Evolutionary conservation across 768 basidiomycete species (phyloP).

Genomic region (Lyophyllum atratum): DNA sequence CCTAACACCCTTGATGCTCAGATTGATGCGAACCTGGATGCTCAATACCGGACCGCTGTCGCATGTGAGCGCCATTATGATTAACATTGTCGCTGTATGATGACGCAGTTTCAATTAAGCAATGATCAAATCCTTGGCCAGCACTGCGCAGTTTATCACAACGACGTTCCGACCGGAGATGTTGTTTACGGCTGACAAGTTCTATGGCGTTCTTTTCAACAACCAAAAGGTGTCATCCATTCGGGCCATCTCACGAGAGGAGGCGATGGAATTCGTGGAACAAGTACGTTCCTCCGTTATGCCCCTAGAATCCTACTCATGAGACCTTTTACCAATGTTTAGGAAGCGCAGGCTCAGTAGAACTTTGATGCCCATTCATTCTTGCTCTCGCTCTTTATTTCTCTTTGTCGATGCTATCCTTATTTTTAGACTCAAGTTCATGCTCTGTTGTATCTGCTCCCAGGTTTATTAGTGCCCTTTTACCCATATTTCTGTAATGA

Average conservation of each 20-base stretch:
- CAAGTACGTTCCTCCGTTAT: constrained; percentile 47
- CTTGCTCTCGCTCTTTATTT: not conserved
- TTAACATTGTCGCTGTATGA: not conserved
- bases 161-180: constrained; percentile 99
- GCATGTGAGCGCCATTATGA: constrained; percentile 60
- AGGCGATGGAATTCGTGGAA: constrained; percentile 95
- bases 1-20: constrained; percentile 22
- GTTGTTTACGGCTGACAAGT: constrained; percentile 93
- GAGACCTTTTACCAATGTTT: not conserved
- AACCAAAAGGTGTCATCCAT: constrained; percentile 95
- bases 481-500: not conserved
- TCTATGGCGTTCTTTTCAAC: constrained; percentile 96
- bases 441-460: constrained; percentile 8
- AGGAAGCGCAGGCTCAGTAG: constrained; percentile 33
- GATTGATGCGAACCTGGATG: constrained; percentile 98
- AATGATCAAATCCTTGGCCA: constrained; percentile 92
- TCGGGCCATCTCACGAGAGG: constrained; percentile 81
- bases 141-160: constrained; percentile 93
- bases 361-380: not conserved
- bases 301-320: not conserved
- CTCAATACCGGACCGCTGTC: constrained; percentile 96
- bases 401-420: not conserved
- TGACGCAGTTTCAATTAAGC: constrained; percentile 39
- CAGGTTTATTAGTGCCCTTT: not conserved
- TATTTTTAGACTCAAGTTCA: constrained; percentile 6